phyloP scores from a whole-genome alignment of 129 eudicot genomes.

The Escallonia herrerae region DNA sequence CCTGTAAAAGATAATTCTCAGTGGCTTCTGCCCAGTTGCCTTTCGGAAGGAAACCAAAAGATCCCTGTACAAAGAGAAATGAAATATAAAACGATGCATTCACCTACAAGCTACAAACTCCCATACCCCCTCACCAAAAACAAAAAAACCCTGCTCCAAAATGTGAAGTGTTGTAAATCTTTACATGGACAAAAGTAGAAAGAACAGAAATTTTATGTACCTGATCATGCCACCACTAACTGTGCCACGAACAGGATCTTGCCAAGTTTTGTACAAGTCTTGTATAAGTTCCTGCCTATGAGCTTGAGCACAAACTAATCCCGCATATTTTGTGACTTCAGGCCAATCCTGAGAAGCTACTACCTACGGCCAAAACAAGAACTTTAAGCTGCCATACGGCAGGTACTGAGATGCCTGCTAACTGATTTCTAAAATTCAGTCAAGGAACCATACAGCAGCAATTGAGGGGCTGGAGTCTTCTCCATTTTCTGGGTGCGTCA shows the following conservation, averaged over 20 bases:
- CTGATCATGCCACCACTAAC: constrained; percentile 94
- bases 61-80: constrained; percentile 41
- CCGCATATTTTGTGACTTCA: constrained; percentile 89
- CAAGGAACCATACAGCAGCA: constrained; percentile 59
- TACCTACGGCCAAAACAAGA: constrained; percentile 37
- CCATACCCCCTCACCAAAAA: neutral
- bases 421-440: neutral
- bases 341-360: constrained; percentile 99
- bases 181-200: neutral
- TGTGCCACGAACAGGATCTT: constrained; percentile 78
- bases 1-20: constrained; percentile 86
- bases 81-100: neutral
- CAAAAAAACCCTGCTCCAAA: neutral
- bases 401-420: neutral
- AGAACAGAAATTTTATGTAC: constrained; percentile 18
- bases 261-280: constrained; percentile 86
- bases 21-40: constrained; percentile 92
- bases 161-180: neutral
- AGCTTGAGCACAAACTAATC: constrained; percentile 93
- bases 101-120: neutral
- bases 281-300: constrained; percentile 89
- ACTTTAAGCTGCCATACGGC: neutral
- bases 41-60: constrained; percentile 76
- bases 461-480: constrained; percentile 93
- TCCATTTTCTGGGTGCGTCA: constrained; percentile 87